Conservation (phyloP, 2,329 filamentous ascomycete species). For the Kalaharituber pfeilii region DNA sequence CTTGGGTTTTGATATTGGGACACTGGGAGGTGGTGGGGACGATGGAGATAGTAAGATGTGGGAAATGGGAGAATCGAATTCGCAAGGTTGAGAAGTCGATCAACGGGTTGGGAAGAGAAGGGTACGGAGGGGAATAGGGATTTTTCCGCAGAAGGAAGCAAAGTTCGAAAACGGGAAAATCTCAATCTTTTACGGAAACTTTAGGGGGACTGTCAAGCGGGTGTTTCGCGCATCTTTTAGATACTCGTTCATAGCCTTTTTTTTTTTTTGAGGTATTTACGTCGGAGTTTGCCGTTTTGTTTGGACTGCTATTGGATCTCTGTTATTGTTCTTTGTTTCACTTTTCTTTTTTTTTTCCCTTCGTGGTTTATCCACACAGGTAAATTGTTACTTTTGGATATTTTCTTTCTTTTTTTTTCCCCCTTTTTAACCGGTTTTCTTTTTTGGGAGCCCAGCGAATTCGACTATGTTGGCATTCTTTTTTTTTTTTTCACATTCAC, state of each 20-base stretch:
- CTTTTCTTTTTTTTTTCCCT: slow-evolving; percentile 1
- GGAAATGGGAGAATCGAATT: background rate
- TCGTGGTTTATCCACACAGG: slow-evolving; percentile 4
- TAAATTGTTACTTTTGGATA: slow-evolving; percentile 8
- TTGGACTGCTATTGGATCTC: background rate
- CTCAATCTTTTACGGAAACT: background rate
- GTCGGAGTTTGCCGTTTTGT: slow-evolving; percentile 2
- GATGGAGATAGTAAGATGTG: background rate
- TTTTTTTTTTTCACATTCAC: background rate
- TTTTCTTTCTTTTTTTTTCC: slow-evolving; percentile 1
- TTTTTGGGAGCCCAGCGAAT: background rate
- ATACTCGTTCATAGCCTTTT: slow-evolving; percentile 2
- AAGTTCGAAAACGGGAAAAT: background rate
- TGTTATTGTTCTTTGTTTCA: slow-evolving; percentile 1
- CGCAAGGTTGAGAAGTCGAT: background rate
- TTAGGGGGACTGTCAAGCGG: background rate
- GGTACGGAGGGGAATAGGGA: background rate
- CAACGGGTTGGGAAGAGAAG: too few relatives aligned
- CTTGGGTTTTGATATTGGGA: background rate
- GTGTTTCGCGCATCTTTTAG: slow-evolving; percentile 6
- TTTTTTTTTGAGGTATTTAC: slow-evolving; percentile 11
- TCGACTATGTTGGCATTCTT: background rate
- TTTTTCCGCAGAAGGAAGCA: background rate
- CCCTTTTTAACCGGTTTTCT: too few relatives aligned
- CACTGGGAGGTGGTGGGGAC: background rate